phyloP scores from a whole-genome alignment of 805 yeast genomes.

The Kuraishia hungarica region DNA sequence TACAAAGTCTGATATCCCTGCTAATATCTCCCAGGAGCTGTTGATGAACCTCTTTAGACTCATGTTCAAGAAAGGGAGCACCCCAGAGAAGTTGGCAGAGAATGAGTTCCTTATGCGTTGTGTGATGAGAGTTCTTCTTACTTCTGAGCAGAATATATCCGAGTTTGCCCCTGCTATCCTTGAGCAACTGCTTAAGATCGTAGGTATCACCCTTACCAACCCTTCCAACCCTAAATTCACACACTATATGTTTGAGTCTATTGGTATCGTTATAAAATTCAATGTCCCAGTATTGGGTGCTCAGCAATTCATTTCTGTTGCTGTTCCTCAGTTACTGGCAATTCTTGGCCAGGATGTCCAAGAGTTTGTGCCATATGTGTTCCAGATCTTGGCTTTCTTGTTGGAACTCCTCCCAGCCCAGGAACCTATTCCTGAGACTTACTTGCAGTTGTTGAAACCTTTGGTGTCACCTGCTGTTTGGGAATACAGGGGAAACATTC shows the following conservation, averaged over 20 bases:
- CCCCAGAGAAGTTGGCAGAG: constrained; percentile 91
- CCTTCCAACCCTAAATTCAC: constrained; percentile 95
- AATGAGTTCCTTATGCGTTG: constrained; percentile 91
- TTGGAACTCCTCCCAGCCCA: constrained; percentile 50
- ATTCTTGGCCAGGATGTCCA: constrained; percentile 80
- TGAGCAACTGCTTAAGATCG: constrained; percentile 59
- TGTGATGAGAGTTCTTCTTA: constrained; percentile 70
- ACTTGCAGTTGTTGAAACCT: constrained; percentile 65
- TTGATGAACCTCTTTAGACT: constrained; percentile 59
- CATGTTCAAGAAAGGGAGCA: constrained; percentile 45
- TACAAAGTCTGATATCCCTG: constrained; percentile 61
- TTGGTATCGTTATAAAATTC: constrained; percentile 66
- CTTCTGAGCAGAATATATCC: constrained; percentile 59
- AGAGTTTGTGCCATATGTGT: constrained; percentile 88
- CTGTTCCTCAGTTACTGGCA: constrained; percentile 59
- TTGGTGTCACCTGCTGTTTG: constrained; percentile 84
- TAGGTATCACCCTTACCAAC: constrained; percentile 66
- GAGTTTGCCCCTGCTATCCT: constrained; percentile 39
- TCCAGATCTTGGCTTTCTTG: constrained; percentile 80
- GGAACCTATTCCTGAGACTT: constrained; percentile 52
- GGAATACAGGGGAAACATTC: constrained; percentile 90
- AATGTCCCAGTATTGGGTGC: constrained; percentile 26
- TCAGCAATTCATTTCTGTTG: constrained; percentile 33
- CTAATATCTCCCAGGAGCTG: constrained; percentile 48
- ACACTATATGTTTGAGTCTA: constrained; percentile 84